Conservation (phyloP, 352 stramenopile genomes). For the Plasmopara viticola region DNA sequence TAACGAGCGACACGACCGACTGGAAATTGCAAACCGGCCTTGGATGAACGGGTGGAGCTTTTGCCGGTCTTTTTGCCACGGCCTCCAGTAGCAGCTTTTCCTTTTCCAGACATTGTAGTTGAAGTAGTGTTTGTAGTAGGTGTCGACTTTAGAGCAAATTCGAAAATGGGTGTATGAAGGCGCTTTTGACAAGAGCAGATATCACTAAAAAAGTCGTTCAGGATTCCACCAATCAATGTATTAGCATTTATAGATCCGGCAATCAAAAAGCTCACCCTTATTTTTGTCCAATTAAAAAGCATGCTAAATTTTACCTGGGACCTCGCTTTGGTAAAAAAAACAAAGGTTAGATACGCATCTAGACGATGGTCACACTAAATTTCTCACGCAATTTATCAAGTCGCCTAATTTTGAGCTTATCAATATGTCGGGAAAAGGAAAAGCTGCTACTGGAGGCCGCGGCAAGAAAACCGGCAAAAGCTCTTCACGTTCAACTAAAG, state of each 20-base stretch:
- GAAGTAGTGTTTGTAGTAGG: slow-evolving; percentile 21
- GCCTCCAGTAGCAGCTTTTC: slow-evolving; percentile 65
- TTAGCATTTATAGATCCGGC: background rate
- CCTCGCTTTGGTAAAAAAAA: background rate
- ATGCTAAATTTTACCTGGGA: background rate
- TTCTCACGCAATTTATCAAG: background rate
- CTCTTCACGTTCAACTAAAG: slow-evolving; percentile 78
- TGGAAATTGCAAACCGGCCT: slow-evolving; percentile 94
- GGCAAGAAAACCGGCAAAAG: slow-evolving; percentile 65
- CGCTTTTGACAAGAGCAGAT: slow-evolving; percentile 1
- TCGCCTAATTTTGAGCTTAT: background rate
- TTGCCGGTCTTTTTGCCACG: slow-evolving; percentile 65
- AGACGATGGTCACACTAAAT: background rate
- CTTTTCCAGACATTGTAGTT: slow-evolving; percentile 66
- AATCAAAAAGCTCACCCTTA: background rate
- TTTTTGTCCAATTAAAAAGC: background rate
- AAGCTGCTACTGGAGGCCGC: slow-evolving; percentile 60
- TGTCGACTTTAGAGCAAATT: slow-evolving; percentile 37
- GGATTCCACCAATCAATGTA: background rate
- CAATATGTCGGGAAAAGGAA: slow-evolving; percentile 73
- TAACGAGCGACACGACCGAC: slow-evolving; percentile 93
- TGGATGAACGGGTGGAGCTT: slow-evolving; percentile 62
- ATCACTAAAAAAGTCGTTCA: background rate
- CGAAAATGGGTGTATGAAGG: slow-evolving; percentile 17
- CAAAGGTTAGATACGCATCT: background rate